A percentile compares a stretch with the other conserved stretches of the same genome.
Conservation (phyloP, 371 early-diverging fungal species). For the Rhizopus delemar region DNA sequence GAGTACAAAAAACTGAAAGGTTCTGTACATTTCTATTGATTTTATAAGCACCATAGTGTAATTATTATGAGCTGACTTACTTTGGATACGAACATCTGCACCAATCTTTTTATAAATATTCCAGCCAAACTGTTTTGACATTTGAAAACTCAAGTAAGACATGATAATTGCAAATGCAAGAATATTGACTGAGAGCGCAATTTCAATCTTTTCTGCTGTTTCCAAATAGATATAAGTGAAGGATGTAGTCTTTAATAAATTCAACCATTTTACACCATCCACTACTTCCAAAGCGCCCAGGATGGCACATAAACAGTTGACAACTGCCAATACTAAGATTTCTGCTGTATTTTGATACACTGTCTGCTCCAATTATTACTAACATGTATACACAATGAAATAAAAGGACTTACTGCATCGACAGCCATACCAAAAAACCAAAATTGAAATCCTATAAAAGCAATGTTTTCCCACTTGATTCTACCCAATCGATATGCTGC, state of each 20-base stretch:
- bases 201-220: constrained; percentile 44
- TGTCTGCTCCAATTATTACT: constrained; percentile 29
- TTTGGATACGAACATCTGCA: constrained; percentile 35
- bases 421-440: constrained; percentile 38
- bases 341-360: constrained; percentile 49
- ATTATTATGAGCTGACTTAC: constrained; percentile 11
- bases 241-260: constrained; percentile 19
- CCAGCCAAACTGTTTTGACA: constrained; percentile 43
- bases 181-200: constrained; percentile 39
- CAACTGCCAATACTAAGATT: constrained; percentile 41
- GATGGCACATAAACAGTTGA: constrained; percentile 49
- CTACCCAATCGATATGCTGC: constrained; percentile 24
- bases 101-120: constrained; percentile 43
- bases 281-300: constrained; percentile 48
- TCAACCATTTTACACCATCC: constrained; percentile 48
- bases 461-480: constrained; percentile 38
- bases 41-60: not conserved
- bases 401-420: constrained; percentile 43
- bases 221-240: constrained; percentile 26
- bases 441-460: constrained; percentile 34
- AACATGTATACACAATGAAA: not conserved
- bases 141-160: constrained; percentile 35
- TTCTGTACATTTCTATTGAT: constrained; percentile 46
- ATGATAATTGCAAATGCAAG: constrained; percentile 32
- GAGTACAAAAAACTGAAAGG: constrained; percentile 52